Conservation (phyloP, 345 rosid genomes). For the Microthlaspi erraticum region DNA sequence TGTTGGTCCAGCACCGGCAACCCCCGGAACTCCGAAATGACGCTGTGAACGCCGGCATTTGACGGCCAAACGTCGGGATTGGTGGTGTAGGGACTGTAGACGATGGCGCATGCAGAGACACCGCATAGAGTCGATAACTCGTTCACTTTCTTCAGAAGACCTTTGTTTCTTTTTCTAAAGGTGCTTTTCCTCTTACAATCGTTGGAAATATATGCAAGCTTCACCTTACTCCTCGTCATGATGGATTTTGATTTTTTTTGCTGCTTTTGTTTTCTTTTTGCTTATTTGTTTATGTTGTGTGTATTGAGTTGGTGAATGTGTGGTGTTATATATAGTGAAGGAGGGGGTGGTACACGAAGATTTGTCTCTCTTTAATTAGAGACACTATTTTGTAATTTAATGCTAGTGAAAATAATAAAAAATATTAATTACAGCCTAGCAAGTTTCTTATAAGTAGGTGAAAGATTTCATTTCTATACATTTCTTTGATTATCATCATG, state of each 20-base stretch:
- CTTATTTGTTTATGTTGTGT: conserved; percentile 3
- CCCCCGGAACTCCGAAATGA: conserved; percentile 20
- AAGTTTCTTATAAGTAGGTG: no score
- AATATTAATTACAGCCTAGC: no score
- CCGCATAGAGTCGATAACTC: conserved; percentile 40
- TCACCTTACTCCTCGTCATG: conserved; percentile 44
- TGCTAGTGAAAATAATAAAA: background rate
- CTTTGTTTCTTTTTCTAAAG: conserved; percentile 42
- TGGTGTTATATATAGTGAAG: conserved; percentile 13
- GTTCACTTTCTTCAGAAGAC: conserved; percentile 38
- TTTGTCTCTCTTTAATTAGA: background rate
- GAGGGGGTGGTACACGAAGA: background rate
- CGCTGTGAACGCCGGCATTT: conserved; percentile 17
- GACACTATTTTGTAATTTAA: background rate
- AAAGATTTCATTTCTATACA: no score
- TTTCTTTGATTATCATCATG: no score
- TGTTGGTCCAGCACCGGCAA: conserved; percentile 42
- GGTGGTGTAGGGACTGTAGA: conserved; percentile 36
- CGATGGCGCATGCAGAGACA: conserved; percentile 32
- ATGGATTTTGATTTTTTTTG: no score
- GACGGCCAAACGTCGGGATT: conserved; percentile 44
- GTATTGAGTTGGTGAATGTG: background rate
- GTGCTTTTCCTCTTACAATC: conserved; percentile 37
- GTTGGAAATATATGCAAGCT: conserved; percentile 36
- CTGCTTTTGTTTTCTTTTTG: no score